phyloP scores from a whole-genome alignment of 371 early-diverging fungal genomes.

The Mortierella sp. region DNA sequence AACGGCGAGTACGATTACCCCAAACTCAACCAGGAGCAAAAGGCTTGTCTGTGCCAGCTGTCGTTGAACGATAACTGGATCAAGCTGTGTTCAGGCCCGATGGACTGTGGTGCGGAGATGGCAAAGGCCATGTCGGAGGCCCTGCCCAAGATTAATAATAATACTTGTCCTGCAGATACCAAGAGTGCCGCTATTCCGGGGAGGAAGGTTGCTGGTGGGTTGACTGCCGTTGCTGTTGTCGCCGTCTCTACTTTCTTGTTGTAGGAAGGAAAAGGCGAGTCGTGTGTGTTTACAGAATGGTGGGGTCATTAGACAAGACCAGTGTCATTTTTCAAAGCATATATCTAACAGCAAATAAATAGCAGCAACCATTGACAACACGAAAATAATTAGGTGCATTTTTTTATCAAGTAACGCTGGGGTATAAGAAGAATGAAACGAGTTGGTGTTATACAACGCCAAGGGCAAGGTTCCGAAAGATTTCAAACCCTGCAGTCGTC shows the following conservation, averaged over 20 bases:
- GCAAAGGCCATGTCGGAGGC: not conserved
- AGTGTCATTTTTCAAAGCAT: not conserved
- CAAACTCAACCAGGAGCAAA: not conserved
- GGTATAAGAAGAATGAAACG: not conserved
- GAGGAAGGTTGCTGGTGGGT: not conserved
- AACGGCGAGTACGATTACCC: not conserved
- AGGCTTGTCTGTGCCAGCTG: not conserved
- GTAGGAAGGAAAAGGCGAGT: not conserved
- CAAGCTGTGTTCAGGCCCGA: not conserved
- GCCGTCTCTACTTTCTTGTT: not conserved
- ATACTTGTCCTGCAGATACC: not conserved
- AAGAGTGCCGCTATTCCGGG: not conserved
- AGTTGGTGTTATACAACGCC: not conserved
- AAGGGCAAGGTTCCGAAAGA: slow-evolving; percentile 29
- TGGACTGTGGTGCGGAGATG: not conserved
- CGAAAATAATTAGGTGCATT: no score
- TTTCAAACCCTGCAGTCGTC: slow-evolving; percentile 55
- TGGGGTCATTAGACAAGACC: not conserved
- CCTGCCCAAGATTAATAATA: not conserved
- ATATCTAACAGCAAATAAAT: no score
- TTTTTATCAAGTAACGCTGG: not conserved
- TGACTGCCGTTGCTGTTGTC: not conserved
- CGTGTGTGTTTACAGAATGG: not conserved
- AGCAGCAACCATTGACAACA: no score
- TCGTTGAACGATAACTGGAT: not conserved